These are phyloP conservation scores for Neopestalotiopsis sp. DNA, from an alignment of 2,329 filamentous ascomycete genomes.

Conservation along the genomic window DNA sequence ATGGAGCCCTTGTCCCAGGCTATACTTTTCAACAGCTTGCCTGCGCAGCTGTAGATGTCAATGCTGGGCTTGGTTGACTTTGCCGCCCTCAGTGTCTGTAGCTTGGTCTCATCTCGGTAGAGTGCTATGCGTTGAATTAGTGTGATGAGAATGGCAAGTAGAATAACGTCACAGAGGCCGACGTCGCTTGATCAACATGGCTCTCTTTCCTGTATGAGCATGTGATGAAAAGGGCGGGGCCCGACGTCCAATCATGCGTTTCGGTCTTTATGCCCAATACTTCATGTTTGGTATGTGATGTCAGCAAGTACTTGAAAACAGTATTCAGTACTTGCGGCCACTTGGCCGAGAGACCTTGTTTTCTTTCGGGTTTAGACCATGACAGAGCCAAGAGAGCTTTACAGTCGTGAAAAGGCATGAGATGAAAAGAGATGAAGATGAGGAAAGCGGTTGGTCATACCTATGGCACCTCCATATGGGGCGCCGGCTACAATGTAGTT, in stretches of 20 bases:
- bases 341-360: too few species aligned
- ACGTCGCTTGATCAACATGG: background rate
- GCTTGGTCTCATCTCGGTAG: constrained; percentile 85
- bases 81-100: constrained; percentile 76
- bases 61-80: constrained; percentile 81
- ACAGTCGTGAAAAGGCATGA: constrained; percentile 17
- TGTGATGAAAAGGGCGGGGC: background rate
- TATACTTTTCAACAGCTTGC: constrained; percentile 84
- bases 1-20: constrained; percentile 91
- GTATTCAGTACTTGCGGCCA: too few species aligned
- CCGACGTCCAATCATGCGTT: background rate
- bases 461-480: constrained; percentile 90
- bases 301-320: too few species aligned
- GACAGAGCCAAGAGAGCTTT: background rate
- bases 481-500: constrained; percentile 92
- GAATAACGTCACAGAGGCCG: background rate
- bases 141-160: constrained; percentile 12
- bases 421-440: constrained; percentile 10
- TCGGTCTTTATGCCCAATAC: background rate
- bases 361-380: too few species aligned
- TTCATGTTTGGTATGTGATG: background rate
- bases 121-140: constrained; percentile 63
- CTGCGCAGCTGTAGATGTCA: constrained; percentile 92
- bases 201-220: background rate
- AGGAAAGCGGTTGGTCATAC: constrained; percentile 50